Conservation (phyloP, 2,329 filamentous ascomycete genomes). For the Coniochaeta sp. region DNA sequence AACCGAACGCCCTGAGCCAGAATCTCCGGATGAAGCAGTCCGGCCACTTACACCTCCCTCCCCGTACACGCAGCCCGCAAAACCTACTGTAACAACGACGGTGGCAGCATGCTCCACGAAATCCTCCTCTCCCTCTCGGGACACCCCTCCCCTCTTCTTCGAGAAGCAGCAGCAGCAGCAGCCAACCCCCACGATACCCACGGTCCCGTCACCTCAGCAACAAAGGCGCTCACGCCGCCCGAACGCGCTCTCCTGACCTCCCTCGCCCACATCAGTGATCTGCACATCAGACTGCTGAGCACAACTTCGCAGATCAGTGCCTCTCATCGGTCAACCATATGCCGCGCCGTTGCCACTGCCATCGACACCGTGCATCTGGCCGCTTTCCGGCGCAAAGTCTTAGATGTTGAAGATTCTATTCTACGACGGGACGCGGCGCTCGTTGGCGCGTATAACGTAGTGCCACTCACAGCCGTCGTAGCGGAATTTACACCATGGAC, state of each 20-base stretch:
- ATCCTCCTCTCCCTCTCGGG: conserved; percentile 94
- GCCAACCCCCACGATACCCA: conserved; percentile 30
- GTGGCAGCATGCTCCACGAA: conserved; percentile 80
- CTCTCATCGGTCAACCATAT: conserved; percentile 72
- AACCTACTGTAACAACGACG: not conserved
- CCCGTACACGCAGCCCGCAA: not conserved
- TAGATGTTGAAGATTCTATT: conserved; percentile 76
- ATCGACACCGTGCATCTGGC: conserved; percentile 69
- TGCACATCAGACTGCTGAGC: conserved; percentile 66
- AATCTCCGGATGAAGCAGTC: conserved; percentile 5
- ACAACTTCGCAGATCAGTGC: conserved; percentile 60
- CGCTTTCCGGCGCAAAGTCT: conserved; percentile 73
- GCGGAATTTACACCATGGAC: conserved; percentile 84
- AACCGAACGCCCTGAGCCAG: conserved; percentile 10
- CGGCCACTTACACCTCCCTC: not conserved
- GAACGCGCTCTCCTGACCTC: conserved; percentile 76
- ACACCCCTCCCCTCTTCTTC: conserved; percentile 82
- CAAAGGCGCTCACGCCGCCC: conserved; percentile 58
- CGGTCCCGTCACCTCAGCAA: conserved; percentile 25
- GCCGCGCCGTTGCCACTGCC: conserved; percentile 76
- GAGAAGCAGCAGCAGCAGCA: conserved; percentile 37
- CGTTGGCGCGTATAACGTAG: conserved; percentile 89
- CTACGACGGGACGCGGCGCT: conserved; percentile 67
- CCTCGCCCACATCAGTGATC: conserved; percentile 67
- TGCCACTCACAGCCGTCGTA: conserved; percentile 79